Conservation (phyloP, 345 rosid genomes). For the Stellera chamaejasme region DNA sequence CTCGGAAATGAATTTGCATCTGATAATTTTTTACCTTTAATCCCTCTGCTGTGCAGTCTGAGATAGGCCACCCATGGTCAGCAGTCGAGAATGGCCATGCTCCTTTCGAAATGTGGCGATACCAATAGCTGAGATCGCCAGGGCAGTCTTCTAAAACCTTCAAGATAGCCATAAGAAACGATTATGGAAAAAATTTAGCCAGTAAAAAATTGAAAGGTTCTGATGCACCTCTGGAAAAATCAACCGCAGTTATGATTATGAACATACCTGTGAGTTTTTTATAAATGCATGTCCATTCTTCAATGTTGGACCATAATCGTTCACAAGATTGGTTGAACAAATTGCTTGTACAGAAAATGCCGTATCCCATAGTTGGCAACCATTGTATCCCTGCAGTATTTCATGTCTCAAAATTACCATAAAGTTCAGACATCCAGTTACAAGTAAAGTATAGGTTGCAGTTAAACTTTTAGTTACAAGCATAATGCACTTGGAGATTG, state of each 20-base stretch:
- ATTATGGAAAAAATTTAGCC: constrained; percentile 3
- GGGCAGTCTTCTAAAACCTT: constrained; percentile 86
- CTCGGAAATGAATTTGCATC: constrained; percentile 7
- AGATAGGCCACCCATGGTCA: constrained; percentile 98
- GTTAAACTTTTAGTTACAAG: too few relatives aligned
- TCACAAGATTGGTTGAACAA: constrained; percentile 53
- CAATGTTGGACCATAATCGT: constrained; percentile 63
- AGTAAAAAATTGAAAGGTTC: not conserved
- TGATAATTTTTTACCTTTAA: constrained; percentile 48
- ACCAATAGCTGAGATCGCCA: constrained; percentile 73
- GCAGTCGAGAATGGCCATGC: constrained; percentile 98
- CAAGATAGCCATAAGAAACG: constrained; percentile 13
- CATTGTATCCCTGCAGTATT: constrained; percentile 80
- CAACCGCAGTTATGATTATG: constrained; percentile 6
- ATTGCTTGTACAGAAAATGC: constrained; percentile 85
- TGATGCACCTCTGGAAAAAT: constrained; percentile 3
- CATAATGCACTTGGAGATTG: too few relatives aligned
- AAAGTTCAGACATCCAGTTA: constrained; percentile 2
- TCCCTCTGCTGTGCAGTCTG: constrained; percentile 95
- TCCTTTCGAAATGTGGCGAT: constrained; percentile 96
- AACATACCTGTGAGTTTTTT: constrained; percentile 71
- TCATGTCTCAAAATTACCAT: constrained; percentile 11
- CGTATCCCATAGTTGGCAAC: constrained; percentile 97
- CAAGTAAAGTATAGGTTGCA: constrained; percentile 4
- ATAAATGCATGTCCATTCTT: constrained; percentile 58